Evolutionary conservation across 1,284 basidiomycete species (phyloP).

Genomic region (Waitea zeae): DNA sequence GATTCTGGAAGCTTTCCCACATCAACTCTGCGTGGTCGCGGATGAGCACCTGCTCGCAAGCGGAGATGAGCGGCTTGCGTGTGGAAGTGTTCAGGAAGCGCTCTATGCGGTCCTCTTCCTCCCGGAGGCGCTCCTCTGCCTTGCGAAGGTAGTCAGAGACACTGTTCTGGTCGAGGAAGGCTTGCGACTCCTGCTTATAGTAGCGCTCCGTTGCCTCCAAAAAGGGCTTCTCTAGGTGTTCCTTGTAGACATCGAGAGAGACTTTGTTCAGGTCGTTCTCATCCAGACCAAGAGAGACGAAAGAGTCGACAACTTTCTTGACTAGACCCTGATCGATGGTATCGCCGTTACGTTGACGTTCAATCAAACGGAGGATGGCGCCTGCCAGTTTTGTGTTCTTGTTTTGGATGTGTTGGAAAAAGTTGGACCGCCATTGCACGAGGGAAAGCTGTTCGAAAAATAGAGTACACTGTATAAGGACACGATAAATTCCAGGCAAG

Average conservation of each 20-base stretch:
- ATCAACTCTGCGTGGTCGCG: constrained; percentile 76
- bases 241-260: constrained; percentile 88
- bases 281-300: constrained; percentile 92
- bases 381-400: constrained; percentile 70
- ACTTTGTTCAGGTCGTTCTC: constrained; percentile 82
- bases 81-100: constrained; percentile 86
- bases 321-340: constrained; percentile 85
- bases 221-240: constrained; percentile 85
- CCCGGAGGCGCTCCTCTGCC: constrained; percentile 81
- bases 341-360: constrained; percentile 90
- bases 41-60: constrained; percentile 89
- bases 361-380: constrained; percentile 80
- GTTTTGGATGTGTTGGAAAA: constrained; percentile 80
- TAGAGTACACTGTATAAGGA: constrained; percentile 1
- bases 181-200: constrained; percentile 83
- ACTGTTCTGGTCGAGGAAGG: constrained; percentile 80
- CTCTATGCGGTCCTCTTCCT: constrained; percentile 94
- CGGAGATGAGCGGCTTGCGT: constrained; percentile 71
- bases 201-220: constrained; percentile 79
- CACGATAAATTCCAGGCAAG: background rate
- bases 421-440: constrained; percentile 88
- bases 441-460: constrained; percentile 58
- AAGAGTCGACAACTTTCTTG: constrained; percentile 93
- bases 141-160: constrained; percentile 97
- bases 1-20: constrained; percentile 88